Conservation (phyloP, 805 yeast genomes). For the Monosporozyma aerobia region DNA sequence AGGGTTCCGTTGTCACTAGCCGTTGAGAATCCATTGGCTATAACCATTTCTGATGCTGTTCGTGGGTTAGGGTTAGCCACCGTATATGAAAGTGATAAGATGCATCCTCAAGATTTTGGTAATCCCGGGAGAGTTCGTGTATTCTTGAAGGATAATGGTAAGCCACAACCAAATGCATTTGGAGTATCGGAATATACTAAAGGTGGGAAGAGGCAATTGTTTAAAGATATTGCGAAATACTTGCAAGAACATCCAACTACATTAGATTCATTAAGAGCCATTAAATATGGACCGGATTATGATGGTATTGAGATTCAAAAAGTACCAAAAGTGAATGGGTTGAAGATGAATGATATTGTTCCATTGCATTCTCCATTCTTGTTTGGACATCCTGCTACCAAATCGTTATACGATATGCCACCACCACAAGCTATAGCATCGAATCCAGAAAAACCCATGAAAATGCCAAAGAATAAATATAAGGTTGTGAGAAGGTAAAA, state of each 20-base stretch:
- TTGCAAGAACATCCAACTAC: slow-evolving; percentile 63
- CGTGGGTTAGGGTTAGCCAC: slow-evolving; percentile 27
- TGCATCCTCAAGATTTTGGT: slow-evolving; percentile 95
- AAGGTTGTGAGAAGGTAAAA: slow-evolving; percentile 25
- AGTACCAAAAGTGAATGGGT: slow-evolving; percentile 76
- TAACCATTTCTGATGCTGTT: slow-evolving; percentile 69
- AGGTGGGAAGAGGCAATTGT: slow-evolving; percentile 55
- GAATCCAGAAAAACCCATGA: slow-evolving; percentile 19
- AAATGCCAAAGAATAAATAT: slow-evolving; percentile 26
- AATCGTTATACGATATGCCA: slow-evolving; percentile 48
- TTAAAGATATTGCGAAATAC: slow-evolving; percentile 51
- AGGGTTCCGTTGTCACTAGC: slow-evolving; percentile 62
- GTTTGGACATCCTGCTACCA: slow-evolving; percentile 78
- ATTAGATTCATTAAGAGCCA: slow-evolving; percentile 48
- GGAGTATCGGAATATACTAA: slow-evolving; percentile 6
- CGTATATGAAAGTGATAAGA: slow-evolving; percentile 67
- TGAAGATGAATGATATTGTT: slow-evolving; percentile 74
- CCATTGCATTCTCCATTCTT: slow-evolving; percentile 80
- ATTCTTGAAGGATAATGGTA: slow-evolving; percentile 45
- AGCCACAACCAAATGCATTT: slow-evolving; percentile 24
- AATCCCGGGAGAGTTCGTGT: slow-evolving; percentile 94
- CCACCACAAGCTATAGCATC: slow-evolving; percentile 34
- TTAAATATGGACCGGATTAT: slow-evolving; percentile 59
- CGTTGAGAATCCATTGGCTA: slow-evolving; percentile 82
- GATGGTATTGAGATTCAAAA: slow-evolving; percentile 45